Conservation (phyloP, 2,329 filamentous ascomycete species). For the Neonectria ditissima region DNA sequence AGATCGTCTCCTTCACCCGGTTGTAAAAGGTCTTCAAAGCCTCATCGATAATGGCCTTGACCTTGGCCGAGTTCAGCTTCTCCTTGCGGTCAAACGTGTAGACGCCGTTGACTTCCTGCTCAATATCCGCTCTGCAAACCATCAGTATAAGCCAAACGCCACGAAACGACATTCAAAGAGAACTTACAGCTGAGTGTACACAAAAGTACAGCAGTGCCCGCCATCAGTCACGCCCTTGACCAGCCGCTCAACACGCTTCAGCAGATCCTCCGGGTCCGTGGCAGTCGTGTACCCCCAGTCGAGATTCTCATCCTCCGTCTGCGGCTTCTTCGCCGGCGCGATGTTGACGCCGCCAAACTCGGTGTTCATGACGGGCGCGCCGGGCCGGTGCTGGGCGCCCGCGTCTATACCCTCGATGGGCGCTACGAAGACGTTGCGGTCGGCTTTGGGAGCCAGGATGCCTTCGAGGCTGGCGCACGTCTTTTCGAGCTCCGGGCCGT, state of each 20-base stretch:
- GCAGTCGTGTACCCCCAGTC: conserved; percentile 79
- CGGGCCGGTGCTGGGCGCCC: conserved; percentile 63
- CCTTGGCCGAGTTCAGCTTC: conserved; percentile 68
- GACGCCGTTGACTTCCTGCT: conserved; percentile 76
- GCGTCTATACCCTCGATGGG: conserved; percentile 57
- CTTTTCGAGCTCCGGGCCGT: conserved; percentile 65
- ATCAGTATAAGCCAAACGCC: conserved; percentile 22
- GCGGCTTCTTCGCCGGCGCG: conserved; percentile 56
- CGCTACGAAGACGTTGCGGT: conserved; percentile 65
- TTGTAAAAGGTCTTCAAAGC: conserved; percentile 61
- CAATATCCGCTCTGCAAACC: conserved; percentile 64
- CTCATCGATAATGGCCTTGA: conserved; percentile 69
- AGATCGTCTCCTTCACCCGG: conserved; percentile 29
- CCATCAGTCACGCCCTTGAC: conserved; percentile 68
- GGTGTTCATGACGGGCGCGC: conserved; percentile 72
- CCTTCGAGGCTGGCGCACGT: conserved; percentile 65
- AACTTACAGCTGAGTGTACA: conserved; percentile 73
- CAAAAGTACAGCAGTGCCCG: conserved; percentile 70
- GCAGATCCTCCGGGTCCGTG: conserved; percentile 67
- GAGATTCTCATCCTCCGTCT: conserved; percentile 53
- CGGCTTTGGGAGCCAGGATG: conserved; percentile 66
- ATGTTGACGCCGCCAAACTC: conserved; percentile 79
- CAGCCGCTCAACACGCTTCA: conserved; percentile 68
- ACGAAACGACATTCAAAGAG: background rate
- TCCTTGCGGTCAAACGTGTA: conserved; percentile 72